A percentile compares a stretch with the other conserved stretches of the same genome.
Evolutionary conservation across 2,329 filamentous ascomycete genomes (phyloP).

Genomic region (Aureobasidium sp.): DNA sequence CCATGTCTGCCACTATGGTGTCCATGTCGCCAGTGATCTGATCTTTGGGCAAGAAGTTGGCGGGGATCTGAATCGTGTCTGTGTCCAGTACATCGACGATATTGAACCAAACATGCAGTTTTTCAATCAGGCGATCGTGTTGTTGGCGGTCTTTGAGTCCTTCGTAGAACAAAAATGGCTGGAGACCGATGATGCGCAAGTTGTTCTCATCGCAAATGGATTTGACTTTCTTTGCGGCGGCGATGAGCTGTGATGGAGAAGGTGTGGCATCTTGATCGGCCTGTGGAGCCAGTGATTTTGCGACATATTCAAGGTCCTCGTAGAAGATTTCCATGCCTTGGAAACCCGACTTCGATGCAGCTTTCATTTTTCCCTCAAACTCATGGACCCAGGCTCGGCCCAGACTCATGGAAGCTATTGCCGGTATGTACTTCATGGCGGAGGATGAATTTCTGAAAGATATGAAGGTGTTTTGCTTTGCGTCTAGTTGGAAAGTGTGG

Average conservation of each 20-base stretch:
- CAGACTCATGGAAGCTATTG: slow-evolving; percentile 70
- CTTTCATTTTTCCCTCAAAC: slow-evolving; percentile 59
- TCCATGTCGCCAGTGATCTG: slow-evolving; percentile 47
- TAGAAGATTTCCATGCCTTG: slow-evolving; percentile 68
- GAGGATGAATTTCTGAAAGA: too few relatives aligned
- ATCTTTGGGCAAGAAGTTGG: slow-evolving; percentile 55
- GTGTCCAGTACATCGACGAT: slow-evolving; percentile 59
- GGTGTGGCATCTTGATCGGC: slow-evolving; percentile 37
- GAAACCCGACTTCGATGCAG: slow-evolving; percentile 59
- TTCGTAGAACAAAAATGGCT: slow-evolving; percentile 74
- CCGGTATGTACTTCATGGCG: slow-evolving; percentile 50
- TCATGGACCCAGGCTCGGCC: slow-evolving; percentile 65
- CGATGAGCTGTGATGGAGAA: slow-evolving; percentile 27
- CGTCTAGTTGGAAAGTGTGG: too few relatives aligned
- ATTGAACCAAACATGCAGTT: slow-evolving; percentile 63
- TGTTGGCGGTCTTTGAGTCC: slow-evolving; percentile 58
- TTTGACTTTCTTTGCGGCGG: slow-evolving; percentile 52
- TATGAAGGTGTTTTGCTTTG: too few relatives aligned
- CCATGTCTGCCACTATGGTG: slow-evolving; percentile 56
- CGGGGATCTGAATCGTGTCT: slow-evolving; percentile 68
- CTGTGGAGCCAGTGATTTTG: slow-evolving; percentile 39
- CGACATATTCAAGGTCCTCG: slow-evolving; percentile 63
- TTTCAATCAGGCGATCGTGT: slow-evolving; percentile 51
- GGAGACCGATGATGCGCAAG: slow-evolving; percentile 59
- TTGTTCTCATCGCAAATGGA: slow-evolving; percentile 49